A percentile compares a stretch with the other conserved stretches of the same genome.
phyloP scores from a whole-genome alignment of 495 filamentous ascomycete genomes.

The Amniculicola lignicola region DNA sequence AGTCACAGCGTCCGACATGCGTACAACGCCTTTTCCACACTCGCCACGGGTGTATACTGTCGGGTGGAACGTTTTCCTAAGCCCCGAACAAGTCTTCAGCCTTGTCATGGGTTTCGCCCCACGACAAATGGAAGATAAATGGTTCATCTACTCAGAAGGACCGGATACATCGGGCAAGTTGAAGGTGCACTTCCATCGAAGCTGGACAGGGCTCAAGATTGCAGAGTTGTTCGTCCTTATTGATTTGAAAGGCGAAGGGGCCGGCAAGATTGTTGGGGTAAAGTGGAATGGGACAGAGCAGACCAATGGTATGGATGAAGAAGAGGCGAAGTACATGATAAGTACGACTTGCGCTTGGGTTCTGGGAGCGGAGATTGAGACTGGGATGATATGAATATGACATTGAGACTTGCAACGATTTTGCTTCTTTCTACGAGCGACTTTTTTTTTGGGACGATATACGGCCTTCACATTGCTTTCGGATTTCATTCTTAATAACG shows the following conservation, averaged over 20 bases:
- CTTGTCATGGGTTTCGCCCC: slow-evolving; percentile 27
- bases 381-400: background rate
- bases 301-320: slow-evolving; percentile 14
- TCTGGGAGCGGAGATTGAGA: slow-evolving; percentile 15
- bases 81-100: slow-evolving; percentile 14
- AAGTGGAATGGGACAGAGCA: slow-evolving; percentile 30
- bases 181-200: slow-evolving; percentile 24
- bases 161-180: slow-evolving; percentile 23
- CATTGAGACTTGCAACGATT: too few species aligned
- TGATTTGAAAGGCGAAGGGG: slow-evolving; percentile 23
- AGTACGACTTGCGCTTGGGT: slow-evolving; percentile 21
- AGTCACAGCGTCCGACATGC: slow-evolving; percentile 13
- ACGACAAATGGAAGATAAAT: slow-evolving; percentile 27
- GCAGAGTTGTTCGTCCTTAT: slow-evolving; percentile 23
- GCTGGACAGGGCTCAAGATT: slow-evolving; percentile 32
- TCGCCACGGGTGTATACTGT: slow-evolving; percentile 10
- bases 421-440: too few species aligned
- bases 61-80: slow-evolving; percentile 23
- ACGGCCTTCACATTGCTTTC: too few species aligned
- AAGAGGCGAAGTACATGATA: slow-evolving; percentile 28
- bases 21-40: slow-evolving; percentile 2
- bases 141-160: slow-evolving; percentile 32
- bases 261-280: slow-evolving; percentile 23
- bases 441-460: too few species aligned
- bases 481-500: too few species aligned